Percentiles rank a stretch among this genome's conserved stretches.
phyloP scores from a whole-genome alignment of 1,284 basidiomycete species.

The Marasmius oreades region DNA sequence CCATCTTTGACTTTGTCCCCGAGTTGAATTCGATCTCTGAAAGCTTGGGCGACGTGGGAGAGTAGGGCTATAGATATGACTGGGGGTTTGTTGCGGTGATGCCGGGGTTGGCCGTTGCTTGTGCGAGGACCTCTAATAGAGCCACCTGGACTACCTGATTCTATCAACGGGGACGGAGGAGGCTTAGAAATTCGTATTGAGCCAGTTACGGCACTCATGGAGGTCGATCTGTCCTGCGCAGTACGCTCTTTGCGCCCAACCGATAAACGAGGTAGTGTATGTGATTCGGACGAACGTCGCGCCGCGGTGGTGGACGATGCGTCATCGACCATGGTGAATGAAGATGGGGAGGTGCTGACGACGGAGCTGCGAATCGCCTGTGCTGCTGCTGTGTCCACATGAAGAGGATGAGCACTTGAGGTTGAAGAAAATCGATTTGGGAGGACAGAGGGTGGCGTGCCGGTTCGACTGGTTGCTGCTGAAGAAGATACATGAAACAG shows the following conservation, averaged over 20 bases:
- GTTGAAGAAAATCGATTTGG: slow-evolving; percentile 16
- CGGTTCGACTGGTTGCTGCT: slow-evolving; percentile 2
- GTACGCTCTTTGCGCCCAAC: slow-evolving; percentile 51
- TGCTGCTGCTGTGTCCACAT: slow-evolving; percentile 33
- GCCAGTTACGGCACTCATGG: slow-evolving; percentile 63
- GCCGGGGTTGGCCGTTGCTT: slow-evolving; percentile 43
- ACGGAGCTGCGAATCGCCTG: slow-evolving; percentile 37
- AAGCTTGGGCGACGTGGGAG: slow-evolving; percentile 92
- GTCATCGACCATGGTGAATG: slow-evolving; percentile 45
- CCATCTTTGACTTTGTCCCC: slow-evolving; percentile 90
- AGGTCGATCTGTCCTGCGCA: slow-evolving; percentile 67
- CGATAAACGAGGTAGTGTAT: slow-evolving; percentile 37
- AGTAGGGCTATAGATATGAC: slow-evolving; percentile 93
- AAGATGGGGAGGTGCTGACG: slow-evolving; percentile 49
- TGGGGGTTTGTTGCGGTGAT: slow-evolving; percentile 53
- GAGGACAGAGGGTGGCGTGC: slow-evolving; percentile 10
- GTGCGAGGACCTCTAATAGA: neutral
- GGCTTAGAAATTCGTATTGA: slow-evolving; percentile 33
- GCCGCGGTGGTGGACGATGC: slow-evolving; percentile 22
- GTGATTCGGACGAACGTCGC: slow-evolving; percentile 55
- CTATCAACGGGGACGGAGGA: slow-evolving; percentile 36
- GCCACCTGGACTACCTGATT: slow-evolving; percentile 17
- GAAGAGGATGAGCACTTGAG: slow-evolving; percentile 25
- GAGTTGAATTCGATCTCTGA: slow-evolving; percentile 78
- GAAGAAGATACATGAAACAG: slow-evolving; percentile 20